Percentiles rank a stretch among this genome's conserved stretches.
Conservation (phyloP, 2,329 filamentous ascomycete species). For the Aspergillus puulaauensis region DNA sequence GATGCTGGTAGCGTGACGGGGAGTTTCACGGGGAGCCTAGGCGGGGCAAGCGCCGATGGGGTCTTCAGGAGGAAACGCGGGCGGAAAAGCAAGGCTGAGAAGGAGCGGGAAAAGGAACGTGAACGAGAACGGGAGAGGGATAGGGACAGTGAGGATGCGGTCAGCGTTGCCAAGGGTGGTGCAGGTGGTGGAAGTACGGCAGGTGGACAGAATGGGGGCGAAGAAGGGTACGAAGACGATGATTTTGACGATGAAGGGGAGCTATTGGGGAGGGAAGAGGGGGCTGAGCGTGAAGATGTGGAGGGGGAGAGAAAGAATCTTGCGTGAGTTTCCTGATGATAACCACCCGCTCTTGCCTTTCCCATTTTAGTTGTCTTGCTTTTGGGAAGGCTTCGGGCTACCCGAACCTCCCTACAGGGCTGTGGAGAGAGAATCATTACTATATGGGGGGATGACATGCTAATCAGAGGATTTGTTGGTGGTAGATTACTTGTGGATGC, state of each 20-base stretch:
- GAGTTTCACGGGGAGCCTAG: slow-evolving; percentile 43
- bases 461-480: neutral
- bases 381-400: neutral
- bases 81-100: slow-evolving; percentile 39
- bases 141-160: slow-evolving; percentile 33
- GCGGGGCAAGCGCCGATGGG: slow-evolving; percentile 36
- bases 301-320: slow-evolving; percentile 54
- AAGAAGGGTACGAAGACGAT: slow-evolving; percentile 52
- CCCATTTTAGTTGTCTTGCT: slow-evolving; percentile 6
- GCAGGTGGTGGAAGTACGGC: slow-evolving; percentile 20
- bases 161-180: slow-evolving; percentile 27
- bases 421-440: slow-evolving; percentile 9
- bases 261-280: slow-evolving; percentile 46
- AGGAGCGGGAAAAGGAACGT: slow-evolving; percentile 32
- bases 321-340: slow-evolving; percentile 36
- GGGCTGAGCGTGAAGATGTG: slow-evolving; percentile 41
- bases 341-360: neutral
- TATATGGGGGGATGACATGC: neutral
- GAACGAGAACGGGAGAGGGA: slow-evolving; percentile 25
- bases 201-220: slow-evolving; percentile 39
- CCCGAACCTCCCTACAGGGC: neutral
- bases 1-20: slow-evolving; percentile 44
- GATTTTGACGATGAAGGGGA: slow-evolving; percentile 50
- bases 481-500: slow-evolving; percentile 46
- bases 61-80: slow-evolving; percentile 39